Percentiles rank a stretch among this genome's conserved stretches.
Evolutionary conservation across 2,329 filamentous ascomycete genomes (phyloP).

Genomic region (Penicillium verrucosum): DNA sequence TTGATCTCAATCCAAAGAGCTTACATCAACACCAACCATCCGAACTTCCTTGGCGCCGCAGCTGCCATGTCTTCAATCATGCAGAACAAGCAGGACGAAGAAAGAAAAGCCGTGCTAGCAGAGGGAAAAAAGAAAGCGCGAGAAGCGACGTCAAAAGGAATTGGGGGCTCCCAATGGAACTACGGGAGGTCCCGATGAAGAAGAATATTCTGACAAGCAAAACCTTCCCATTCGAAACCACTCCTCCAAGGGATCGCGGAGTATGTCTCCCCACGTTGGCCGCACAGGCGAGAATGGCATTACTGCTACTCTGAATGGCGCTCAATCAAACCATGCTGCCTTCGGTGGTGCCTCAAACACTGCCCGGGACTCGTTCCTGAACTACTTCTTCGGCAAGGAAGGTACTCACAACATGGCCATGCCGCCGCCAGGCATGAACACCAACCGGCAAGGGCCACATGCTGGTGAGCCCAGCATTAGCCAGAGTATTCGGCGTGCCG

Average conservation of each 20-base stretch:
- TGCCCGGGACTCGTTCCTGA: conserved; percentile 86
- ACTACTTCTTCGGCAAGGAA: conserved; percentile 98
- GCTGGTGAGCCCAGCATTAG: conserved; percentile 75
- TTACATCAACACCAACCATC: conserved; percentile 99
- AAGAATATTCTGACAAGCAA: conserved; percentile 57
- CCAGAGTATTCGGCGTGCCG: conserved; percentile 74
- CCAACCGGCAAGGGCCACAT: conserved; percentile 70
- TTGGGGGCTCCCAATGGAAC: conserved; percentile 69
- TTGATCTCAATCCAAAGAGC: conserved; percentile 95
- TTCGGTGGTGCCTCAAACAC: conserved; percentile 61
- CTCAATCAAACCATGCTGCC: conserved; percentile 58
- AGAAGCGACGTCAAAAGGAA: conserved; percentile 79
- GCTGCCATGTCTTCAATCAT: conserved; percentile 98
- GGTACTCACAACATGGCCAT: conserved; percentile 49
- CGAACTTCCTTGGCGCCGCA: conserved; percentile 94
- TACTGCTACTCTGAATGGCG: conserved; percentile 65
- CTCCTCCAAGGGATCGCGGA: conserved; percentile 61
- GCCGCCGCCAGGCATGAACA: conserved; percentile 39
- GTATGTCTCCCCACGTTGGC: conserved; percentile 76
- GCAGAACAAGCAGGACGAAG: conserved; percentile 87
- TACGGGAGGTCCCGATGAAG: conserved; percentile 57
- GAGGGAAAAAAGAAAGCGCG: conserved; percentile 82
- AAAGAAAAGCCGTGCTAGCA: conserved; percentile 73
- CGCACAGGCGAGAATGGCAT: conserved; percentile 62
- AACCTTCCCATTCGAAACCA: conserved; percentile 60